Evolutionary conservation across 78 protist species (phyloP).

Genomic region (Protostelium mycophagum): DNA sequence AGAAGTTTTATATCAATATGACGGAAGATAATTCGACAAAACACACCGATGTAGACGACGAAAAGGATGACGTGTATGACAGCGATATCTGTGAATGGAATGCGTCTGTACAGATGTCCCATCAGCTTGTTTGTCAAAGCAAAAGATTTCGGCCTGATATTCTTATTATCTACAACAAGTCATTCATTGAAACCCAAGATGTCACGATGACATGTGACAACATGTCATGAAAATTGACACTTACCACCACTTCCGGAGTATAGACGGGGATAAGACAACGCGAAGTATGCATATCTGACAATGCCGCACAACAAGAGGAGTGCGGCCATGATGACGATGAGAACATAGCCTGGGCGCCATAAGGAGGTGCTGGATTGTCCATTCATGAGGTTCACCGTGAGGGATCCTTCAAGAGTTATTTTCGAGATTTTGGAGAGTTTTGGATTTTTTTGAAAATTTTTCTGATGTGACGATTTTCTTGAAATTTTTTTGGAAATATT

Average conservation of each 20-base stretch:
- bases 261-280: neutral
- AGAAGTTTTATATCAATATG: too few species aligned
- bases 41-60: neutral
- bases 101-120: neutral
- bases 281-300: neutral
- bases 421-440: too few species aligned
- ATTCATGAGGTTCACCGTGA: neutral
- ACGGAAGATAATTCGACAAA: too few species aligned
- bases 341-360: neutral
- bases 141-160: neutral
- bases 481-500: too few species aligned
- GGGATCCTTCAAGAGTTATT: neutral
- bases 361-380: neutral
- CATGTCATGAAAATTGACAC: neutral
- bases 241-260: neutral
- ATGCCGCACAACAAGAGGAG: neutral
- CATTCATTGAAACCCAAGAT: neutral
- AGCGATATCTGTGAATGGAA: neutral
- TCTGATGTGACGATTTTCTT: too few species aligned
- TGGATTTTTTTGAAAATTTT: too few species aligned
- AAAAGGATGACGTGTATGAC: neutral
- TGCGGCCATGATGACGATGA: neutral
- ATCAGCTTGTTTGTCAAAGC: neutral
- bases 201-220: neutral
- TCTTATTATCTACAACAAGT: neutral